Percentiles rank a stretch among this genome's conserved stretches.
Evolutionary conservation across 306 rosid genomes (phyloP).

Genomic region (Chamaecrista fasciculata): DNA sequence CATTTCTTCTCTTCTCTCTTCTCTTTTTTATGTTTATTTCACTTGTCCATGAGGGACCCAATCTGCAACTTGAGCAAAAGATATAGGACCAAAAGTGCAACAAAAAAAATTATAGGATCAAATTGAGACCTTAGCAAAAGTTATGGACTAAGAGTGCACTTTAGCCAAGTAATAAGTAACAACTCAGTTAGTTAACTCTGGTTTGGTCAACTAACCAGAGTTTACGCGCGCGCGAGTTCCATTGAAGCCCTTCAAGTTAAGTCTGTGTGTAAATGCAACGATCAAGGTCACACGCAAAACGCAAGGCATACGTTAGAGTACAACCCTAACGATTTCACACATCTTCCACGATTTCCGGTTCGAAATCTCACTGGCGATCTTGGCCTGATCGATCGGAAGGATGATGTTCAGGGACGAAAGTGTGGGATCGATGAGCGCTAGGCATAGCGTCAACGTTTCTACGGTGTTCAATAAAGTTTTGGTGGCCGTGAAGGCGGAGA

Average conservation of each 20-base stretch:
- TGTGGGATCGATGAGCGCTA: slow-evolving; percentile 48
- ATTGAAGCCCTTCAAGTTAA: slow-evolving; percentile 5
- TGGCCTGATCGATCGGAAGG: neutral
- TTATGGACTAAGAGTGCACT: no score
- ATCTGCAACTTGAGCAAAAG: no score
- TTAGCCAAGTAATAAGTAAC: no score
- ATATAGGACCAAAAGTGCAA: no score
- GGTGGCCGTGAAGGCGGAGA: slow-evolving; percentile 85
- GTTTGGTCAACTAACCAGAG: slow-evolving; percentile 33
- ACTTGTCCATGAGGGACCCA: no score
- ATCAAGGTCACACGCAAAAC: slow-evolving; percentile 10
- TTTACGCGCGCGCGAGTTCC: neutral
- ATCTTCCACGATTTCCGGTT: neutral
- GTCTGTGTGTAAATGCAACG: slow-evolving; percentile 23
- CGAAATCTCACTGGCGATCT: neutral
- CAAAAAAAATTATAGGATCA: no score
- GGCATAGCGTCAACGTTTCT: slow-evolving; percentile 34
- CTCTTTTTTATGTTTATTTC: no score
- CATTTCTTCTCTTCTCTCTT: no score
- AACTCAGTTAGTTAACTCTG: neutral
- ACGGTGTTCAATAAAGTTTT: slow-evolving; percentile 60
- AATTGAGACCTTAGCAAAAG: no score
- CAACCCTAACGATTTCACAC: slow-evolving; percentile 19
- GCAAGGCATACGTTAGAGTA: slow-evolving; percentile 22
- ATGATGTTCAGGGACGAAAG: slow-evolving; percentile 39